Conservation (phyloP, 805 yeast genomes). For the Metschnikowia corniflorae region DNA sequence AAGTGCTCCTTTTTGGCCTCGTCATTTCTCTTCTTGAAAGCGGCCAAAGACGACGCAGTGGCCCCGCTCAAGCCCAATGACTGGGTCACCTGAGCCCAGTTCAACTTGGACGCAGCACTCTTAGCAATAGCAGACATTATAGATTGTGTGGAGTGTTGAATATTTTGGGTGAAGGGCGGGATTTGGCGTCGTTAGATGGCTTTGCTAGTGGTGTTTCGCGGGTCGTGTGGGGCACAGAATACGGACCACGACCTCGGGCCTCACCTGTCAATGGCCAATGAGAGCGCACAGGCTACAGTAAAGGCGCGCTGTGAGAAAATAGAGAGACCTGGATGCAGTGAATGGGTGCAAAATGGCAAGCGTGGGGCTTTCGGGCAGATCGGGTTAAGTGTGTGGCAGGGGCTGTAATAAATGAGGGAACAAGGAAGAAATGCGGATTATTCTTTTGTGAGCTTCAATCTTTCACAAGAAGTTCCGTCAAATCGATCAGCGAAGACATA, state of each 20-base stretch:
- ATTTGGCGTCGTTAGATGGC: background rate
- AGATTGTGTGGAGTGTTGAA: background rate
- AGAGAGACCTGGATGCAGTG: too few relatives aligned
- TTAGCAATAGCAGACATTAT: conserved; percentile 38
- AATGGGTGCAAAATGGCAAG: too few relatives aligned
- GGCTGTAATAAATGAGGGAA: too few relatives aligned
- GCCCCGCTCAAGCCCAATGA: conserved; percentile 89
- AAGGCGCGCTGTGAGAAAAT: too few relatives aligned
- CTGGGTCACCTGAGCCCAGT: conserved; percentile 90
- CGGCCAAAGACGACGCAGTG: conserved; percentile 82
- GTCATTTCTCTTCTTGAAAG: conserved; percentile 97
- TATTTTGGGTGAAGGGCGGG: background rate
- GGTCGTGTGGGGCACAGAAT: conserved; percentile 13
- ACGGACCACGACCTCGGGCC: conserved; percentile 3
- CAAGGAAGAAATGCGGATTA: too few relatives aligned
- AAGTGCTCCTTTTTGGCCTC: conserved; percentile 86
- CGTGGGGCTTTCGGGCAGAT: too few relatives aligned
- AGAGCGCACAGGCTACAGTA: too few relatives aligned
- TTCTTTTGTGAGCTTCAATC: too few relatives aligned
- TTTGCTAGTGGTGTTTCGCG: background rate
- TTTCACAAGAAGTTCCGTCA: too few relatives aligned
- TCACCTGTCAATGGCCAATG: conserved; percentile 16
- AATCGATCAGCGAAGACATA: too few relatives aligned
- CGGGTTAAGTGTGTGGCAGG: too few relatives aligned
- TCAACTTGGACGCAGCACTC: conserved; percentile 79